These are phyloP conservation scores for Penicillium palitans DNA, from an alignment of 2,329 filamentous ascomycete species.

Conservation along the genomic window DNA sequence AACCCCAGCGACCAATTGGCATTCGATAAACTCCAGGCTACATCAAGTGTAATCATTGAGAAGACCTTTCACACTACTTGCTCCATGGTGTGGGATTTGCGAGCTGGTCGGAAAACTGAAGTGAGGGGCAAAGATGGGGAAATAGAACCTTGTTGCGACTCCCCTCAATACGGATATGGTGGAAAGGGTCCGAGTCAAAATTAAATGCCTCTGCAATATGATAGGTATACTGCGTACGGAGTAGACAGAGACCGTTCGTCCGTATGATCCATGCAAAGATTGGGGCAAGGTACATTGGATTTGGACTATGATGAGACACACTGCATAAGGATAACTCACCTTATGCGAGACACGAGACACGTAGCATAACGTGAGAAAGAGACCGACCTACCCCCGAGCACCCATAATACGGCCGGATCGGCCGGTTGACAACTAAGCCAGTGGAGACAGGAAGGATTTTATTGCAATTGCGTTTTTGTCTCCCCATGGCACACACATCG, in stretches of 20 bases:
- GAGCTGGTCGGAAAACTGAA: slow-evolving; percentile 20
- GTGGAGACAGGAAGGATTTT: not conserved
- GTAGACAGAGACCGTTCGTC: not conserved
- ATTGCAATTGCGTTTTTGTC: not conserved
- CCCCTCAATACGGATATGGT: slow-evolving; percentile 15
- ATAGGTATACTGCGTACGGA: not conserved
- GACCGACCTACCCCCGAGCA: not conserved
- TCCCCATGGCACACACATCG: not conserved
- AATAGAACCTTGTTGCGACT: slow-evolving; percentile 6
- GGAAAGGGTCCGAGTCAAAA: not conserved
- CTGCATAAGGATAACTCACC: not conserved
- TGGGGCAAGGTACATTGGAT: not conserved
- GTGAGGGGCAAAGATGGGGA: slow-evolving; percentile 12
- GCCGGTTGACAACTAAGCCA: not conserved
- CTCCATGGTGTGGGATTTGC: slow-evolving; percentile 22
- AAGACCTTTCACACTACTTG: slow-evolving; percentile 16
- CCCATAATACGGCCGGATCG: not conserved
- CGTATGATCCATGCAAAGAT: not conserved
- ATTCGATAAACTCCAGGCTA: slow-evolving; percentile 11
- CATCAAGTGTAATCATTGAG: slow-evolving; percentile 15
- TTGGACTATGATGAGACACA: not conserved
- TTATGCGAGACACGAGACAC: not conserved
- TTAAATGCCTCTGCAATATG: not conserved
- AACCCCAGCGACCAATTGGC: slow-evolving; percentile 13
- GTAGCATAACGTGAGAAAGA: not conserved